Conservation (phyloP, 495 filamentous ascomycete genomes). For the Glutinoglossum americanum region DNA sequence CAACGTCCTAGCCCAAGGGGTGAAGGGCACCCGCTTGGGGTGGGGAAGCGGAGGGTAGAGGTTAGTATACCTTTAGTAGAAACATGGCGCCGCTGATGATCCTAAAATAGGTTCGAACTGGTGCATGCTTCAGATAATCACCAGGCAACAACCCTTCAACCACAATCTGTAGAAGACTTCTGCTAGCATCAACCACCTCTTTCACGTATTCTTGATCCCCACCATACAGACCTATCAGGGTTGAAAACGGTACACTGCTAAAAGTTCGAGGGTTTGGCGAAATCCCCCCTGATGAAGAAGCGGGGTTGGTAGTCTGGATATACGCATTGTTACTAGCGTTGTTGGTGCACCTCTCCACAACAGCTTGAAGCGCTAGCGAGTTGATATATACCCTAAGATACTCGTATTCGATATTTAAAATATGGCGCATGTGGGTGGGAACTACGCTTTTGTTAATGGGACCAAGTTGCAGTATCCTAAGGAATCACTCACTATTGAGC, state of each 20-base stretch:
- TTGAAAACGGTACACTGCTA: conserved; percentile 22
- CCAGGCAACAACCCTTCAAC: conserved; percentile 63
- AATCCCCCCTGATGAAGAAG: background rate
- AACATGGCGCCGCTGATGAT: conserved; percentile 93
- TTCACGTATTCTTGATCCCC: conserved; percentile 59
- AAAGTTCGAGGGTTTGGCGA: background rate
- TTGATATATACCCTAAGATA: conserved; percentile 54
- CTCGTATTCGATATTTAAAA: conserved; percentile 67
- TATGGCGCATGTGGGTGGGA: conserved; percentile 54
- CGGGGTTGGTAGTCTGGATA: conserved; percentile 9
- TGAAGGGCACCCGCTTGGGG: background rate
- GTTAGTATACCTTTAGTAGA: conserved; percentile 35
- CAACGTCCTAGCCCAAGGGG: background rate
- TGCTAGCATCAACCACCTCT: conserved; percentile 72
- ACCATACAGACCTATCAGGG: conserved; percentile 33
- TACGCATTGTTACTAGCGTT: conserved; percentile 20
- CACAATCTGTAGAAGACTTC: conserved; percentile 62
- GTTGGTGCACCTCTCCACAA: conserved; percentile 72
- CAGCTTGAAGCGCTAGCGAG: conserved; percentile 78
- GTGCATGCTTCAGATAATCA: conserved; percentile 74
- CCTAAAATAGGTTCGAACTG: conserved; percentile 83
- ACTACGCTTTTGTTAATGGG: conserved; percentile 20
- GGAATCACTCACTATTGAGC: conserved; percentile 23
- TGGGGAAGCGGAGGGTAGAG: background rate
- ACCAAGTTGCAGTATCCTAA: conserved; percentile 8